Conservation (phyloP, 441 rosid genomes). For the Daphne laureola region DNA sequence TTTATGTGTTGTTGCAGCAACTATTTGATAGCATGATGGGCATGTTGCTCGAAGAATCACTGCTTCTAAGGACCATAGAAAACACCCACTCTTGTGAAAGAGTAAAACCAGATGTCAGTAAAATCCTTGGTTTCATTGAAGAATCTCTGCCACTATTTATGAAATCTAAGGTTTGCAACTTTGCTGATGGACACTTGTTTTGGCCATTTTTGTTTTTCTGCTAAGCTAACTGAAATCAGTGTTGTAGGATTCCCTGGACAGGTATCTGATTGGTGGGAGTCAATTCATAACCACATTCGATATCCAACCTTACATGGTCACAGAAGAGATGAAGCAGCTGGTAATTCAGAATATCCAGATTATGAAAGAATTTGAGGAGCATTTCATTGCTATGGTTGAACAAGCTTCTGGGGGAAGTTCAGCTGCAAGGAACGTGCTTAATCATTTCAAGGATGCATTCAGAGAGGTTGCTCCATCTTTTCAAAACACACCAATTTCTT, state of each 20-base stretch:
- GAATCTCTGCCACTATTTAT: constrained; percentile 43
- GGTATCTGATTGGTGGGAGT: constrained; percentile 37
- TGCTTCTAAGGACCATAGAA: constrained; percentile 58
- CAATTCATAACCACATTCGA: constrained; percentile 29
- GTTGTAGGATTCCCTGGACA: constrained; percentile 56
- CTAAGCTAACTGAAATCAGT: constrained; percentile 23
- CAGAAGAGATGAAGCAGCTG: constrained; percentile 42
- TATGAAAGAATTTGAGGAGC: constrained; percentile 52
- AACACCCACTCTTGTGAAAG: constrained; percentile 53
- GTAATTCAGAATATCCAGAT: constrained; percentile 50
- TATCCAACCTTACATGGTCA: constrained; percentile 32
- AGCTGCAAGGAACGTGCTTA: constrained; percentile 37
- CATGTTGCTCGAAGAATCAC: constrained; percentile 55
- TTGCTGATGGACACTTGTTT: constrained; percentile 12
- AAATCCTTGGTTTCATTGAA: constrained; percentile 44
- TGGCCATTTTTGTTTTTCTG: constrained; percentile 10
- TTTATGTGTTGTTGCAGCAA: constrained; percentile 42
- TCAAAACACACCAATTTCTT: background rate
- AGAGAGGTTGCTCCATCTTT: constrained; percentile 42
- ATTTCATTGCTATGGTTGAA: constrained; percentile 29
- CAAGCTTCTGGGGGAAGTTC: constrained; percentile 41
- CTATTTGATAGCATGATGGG: constrained; percentile 58
- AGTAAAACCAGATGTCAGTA: constrained; percentile 38
- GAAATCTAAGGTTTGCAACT: constrained; percentile 60
- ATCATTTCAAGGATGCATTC: constrained; percentile 38